phyloP scores from a whole-genome alignment of 768 basidiomycete genomes.

The Podaxis sp. region DNA sequence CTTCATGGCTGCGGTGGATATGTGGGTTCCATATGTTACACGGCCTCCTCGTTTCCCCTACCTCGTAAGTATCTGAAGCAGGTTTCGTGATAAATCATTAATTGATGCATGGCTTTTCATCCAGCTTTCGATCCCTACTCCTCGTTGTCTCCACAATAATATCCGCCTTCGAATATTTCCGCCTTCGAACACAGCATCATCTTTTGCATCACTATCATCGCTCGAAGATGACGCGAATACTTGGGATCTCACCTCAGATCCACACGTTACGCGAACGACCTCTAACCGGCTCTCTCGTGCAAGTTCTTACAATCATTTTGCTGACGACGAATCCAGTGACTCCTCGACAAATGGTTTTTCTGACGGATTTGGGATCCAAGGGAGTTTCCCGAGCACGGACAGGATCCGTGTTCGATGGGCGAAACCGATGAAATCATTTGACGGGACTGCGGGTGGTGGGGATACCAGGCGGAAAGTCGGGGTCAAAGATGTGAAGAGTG shows the following conservation, averaged over 20 bases:
- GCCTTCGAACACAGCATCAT: slow-evolving; percentile 47
- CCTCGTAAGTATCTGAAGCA: slow-evolving; percentile 40
- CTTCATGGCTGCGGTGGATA: slow-evolving; percentile 79
- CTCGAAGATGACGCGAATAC: slow-evolving; percentile 61
- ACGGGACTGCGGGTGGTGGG: slow-evolving; percentile 33
- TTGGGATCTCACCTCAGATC: slow-evolving; percentile 78
- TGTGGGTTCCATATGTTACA: slow-evolving; percentile 67
- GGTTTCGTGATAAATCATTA: background rate
- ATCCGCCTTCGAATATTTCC: slow-evolving; percentile 73
- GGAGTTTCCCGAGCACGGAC: slow-evolving; percentile 75
- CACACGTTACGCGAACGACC: slow-evolving; percentile 58
- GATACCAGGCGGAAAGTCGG: slow-evolving; percentile 67
- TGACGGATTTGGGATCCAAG: slow-evolving; percentile 66
- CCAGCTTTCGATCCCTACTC: slow-evolving; percentile 73
- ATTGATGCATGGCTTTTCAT: slow-evolving; percentile 8
- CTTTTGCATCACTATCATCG: slow-evolving; percentile 72
- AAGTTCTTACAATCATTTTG: slow-evolving; percentile 64
- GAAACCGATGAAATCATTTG: slow-evolving; percentile 47
- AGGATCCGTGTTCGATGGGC: slow-evolving; percentile 78
- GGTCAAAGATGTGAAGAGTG: slow-evolving; percentile 61
- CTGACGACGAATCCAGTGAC: slow-evolving; percentile 81
- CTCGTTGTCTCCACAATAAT: slow-evolving; percentile 73
- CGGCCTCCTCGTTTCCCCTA: slow-evolving; percentile 72
- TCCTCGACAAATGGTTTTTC: slow-evolving; percentile 51
- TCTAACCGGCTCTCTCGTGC: slow-evolving; percentile 46